Conservation (phyloP, 352 stramenopile species). For the Phytophthora meadii region DNA sequence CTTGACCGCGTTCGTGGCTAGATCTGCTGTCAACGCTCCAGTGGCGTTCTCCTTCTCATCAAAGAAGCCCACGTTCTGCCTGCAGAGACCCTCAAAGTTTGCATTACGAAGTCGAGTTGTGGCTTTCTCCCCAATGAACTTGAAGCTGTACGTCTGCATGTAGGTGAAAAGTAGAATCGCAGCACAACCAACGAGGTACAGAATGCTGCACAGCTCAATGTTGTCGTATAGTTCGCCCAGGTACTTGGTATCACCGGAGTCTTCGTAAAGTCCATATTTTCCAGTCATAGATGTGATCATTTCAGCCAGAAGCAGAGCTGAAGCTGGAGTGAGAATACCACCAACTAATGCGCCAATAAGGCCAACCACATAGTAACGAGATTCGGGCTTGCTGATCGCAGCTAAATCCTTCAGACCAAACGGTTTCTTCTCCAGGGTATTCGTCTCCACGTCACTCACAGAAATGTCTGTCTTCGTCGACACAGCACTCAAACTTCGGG, state of each 20-base stretch:
- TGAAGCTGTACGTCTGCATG: slow-evolving; percentile 55
- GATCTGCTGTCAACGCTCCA: slow-evolving; percentile 55
- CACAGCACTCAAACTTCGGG: slow-evolving; percentile 13
- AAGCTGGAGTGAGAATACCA: slow-evolving; percentile 44
- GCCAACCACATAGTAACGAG: slow-evolving; percentile 25
- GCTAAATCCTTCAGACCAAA: slow-evolving; percentile 21
- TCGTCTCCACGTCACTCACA: slow-evolving; percentile 26
- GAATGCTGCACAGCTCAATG: slow-evolving; percentile 29
- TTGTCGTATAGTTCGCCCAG: slow-evolving; percentile 48
- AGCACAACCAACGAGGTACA: slow-evolving; percentile 40
- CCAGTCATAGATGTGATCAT: slow-evolving; percentile 58
- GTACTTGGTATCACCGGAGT: slow-evolving; percentile 21
- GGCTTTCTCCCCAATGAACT: slow-evolving; percentile 57
- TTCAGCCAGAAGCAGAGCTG: slow-evolving; percentile 43
- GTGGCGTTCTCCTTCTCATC: slow-evolving; percentile 69
- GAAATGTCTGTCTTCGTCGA: slow-evolving; percentile 33
- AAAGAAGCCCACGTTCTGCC: slow-evolving; percentile 73
- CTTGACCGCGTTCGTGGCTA: slow-evolving; percentile 59
- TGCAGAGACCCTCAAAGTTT: slow-evolving; percentile 50
- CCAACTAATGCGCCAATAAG: slow-evolving; percentile 28
- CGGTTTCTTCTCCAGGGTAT: slow-evolving; percentile 26
- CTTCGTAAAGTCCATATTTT: slow-evolving; percentile 46
- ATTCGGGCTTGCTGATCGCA: slow-evolving; percentile 12
- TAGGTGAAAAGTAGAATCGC: slow-evolving; percentile 43
- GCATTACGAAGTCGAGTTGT: slow-evolving; percentile 44